Base-by-base conservation (phyloP, 2,329 filamentous ascomycete genomes). In the Trichophyton verrucosum region DNA sequence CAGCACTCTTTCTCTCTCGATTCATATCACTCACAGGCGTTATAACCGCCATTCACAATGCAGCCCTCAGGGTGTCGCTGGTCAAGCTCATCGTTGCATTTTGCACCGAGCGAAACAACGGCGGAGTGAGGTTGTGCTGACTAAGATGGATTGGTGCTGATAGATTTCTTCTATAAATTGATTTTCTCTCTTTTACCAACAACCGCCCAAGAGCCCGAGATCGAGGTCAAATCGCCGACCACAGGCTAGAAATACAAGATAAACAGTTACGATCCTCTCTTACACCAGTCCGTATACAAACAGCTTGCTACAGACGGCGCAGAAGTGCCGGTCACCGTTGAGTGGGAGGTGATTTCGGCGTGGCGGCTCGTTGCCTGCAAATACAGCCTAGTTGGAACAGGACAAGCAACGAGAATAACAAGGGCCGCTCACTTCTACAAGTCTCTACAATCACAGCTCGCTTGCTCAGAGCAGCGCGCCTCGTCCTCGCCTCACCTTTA, bases 101-200 rank as follows among this genome's bases (percentile, higher is more conserved):
- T 30, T 30, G 7, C 6, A 24, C 22, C 2, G 17, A 24, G 22
- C 22, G 2, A 13, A 13, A 40, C 6, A 22, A 22, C 3, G 2
- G 7, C 22, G 55, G 20, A 17, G 30, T 57, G 55, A 57, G 20
- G 55, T 57, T 40, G 30, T 5, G 62, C 9, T 65, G 64, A 65
- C 64, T 65, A 63, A 65, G 63, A 61, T 46, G 13, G 11, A 22
- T 15, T 27, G 20, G 30, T 17, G 57, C 44, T 61, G 53, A 62
- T 61, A 61, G 58, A 61, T 59, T 65, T 63, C 59, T 63, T 27
- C 33, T 64, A 64, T 65, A 64, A 65, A 65, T 62, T 61, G 58
- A 61, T 59, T 64, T 65, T 65, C 63, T 65, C 62, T 33, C 53
- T 62, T 63, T 60, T 60, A 65, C 61, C 64, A 63, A 61, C 61